These are phyloP conservation scores for Chalciporus sphaerocephalus DNA, from an alignment of 768 basidiomycete genomes.

Conservation along the genomic window DNA sequence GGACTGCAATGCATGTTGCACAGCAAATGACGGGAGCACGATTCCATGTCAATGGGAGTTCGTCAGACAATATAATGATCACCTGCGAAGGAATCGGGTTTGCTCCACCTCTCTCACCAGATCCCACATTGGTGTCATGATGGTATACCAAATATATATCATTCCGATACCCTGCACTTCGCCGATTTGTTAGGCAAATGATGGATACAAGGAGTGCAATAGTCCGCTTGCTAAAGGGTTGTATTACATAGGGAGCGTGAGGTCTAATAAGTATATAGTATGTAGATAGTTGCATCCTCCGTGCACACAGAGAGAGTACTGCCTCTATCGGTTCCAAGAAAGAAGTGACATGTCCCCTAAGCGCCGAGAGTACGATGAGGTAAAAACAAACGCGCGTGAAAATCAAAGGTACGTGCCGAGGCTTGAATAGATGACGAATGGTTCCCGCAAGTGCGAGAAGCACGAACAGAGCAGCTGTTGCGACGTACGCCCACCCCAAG, in stretches of 20 bases:
- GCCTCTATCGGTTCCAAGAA: constrained; percentile 67
- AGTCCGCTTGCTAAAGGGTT: constrained; percentile 6
- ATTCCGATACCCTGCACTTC: neutral
- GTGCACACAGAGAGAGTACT: constrained; percentile 2
- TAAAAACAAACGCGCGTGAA: neutral
- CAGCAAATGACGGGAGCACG: constrained; percentile 64
- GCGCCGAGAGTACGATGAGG: constrained; percentile 44
- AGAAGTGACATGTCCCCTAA: constrained; percentile 83
- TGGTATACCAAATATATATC: neutral
- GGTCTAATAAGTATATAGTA: constrained; percentile 23
- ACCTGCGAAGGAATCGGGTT: constrained; percentile 66
- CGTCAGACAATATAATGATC: constrained; percentile 40
- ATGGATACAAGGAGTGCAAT: constrained; percentile 21
- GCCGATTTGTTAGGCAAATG: constrained; percentile 1
- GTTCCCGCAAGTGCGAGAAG: constrained; percentile 84
- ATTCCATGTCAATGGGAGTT: constrained; percentile 50
- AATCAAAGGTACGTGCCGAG: constrained; percentile 54
- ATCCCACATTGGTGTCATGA: neutral
- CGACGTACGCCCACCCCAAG: constrained; percentile 97
- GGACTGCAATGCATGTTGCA: constrained; percentile 70
- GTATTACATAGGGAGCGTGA: constrained; percentile 21
- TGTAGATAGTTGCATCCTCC: neutral
- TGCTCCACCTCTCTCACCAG: constrained; percentile 17
- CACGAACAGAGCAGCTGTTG: constrained; percentile 81
- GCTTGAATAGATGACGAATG: constrained; percentile 88